Base-by-base conservation (phyloP, 2,329 filamentous ascomycete genomes). In the Trichoderma pleuroti region DNA sequence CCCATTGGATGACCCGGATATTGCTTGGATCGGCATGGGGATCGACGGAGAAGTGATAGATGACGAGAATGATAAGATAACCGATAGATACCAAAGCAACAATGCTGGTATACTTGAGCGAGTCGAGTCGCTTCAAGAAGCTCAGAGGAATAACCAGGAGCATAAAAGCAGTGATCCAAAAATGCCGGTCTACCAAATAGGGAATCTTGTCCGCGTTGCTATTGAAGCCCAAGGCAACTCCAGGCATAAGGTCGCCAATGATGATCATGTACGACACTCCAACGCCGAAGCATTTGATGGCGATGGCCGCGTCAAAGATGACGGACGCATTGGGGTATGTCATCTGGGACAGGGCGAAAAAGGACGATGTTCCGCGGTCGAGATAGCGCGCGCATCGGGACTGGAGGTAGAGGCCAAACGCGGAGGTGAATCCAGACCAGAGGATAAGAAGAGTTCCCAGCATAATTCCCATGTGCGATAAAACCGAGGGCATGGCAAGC, bases 161-260 rank as follows among this genome's bases (percentile, higher is more conserved):
- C 94, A 99, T 97, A 79, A 99, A 99, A 1, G 91, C 94, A 2
- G 96, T 98, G 72, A 99, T 92, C 96, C 96, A 99, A 80, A 99
- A 99, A 79, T 96, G 92, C 64, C 96, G 89, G 78, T 98, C 94
- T 56, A 95, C 86, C 73, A 98, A 82, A 77, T 95, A 98, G 1
- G 89, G 87, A 57, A 91, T 77, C 32, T 77, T 83, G 3, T 88
- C 85, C 21, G 86, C 87, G 24, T 88, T 87, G 61, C 87, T 86
- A 72, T 89, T 88, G 80, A 99, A 95, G 5, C 94, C 96, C 72
- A 89, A 84, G 28, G 96, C 90, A 11, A 99, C 96, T 49, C 94
- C 95, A 1, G 96, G 96, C 96, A 99, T 99, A 73, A 99, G 84
- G 80, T 99, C 96, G 64, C 96, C 96, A 75, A 99, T 98, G 77